Conservation (phyloP, 768 basidiomycete genomes). For the Ramaria sp. region DNA sequence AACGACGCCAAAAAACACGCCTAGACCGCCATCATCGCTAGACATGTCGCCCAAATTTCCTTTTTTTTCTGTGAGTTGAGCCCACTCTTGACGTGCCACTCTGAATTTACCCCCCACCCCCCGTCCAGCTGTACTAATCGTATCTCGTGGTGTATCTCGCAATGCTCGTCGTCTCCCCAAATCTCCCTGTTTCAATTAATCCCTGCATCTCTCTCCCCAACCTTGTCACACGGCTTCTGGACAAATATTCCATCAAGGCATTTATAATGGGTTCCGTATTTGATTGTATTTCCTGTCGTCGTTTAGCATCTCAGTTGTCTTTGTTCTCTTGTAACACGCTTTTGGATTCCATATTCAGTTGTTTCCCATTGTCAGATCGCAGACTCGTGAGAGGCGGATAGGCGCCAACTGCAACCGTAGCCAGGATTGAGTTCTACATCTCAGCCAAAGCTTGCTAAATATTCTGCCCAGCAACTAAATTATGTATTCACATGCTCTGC, state of each 20-base stretch:
- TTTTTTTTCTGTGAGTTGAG: background rate
- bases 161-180: background rate
- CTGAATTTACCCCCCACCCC: background rate
- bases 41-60: background rate
- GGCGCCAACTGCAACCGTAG: background rate
- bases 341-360: background rate
- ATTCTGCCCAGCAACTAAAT: background rate
- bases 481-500: slow-evolving; percentile 59
- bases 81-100: background rate
- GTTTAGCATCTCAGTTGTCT: background rate
- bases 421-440: background rate
- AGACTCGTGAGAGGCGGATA: background rate
- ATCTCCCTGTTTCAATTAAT: background rate
- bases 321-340: background rate
- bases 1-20: background rate
- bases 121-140: background rate
- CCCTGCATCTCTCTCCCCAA: background rate
- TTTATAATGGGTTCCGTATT: background rate
- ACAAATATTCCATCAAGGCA: background rate
- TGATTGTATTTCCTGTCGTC: background rate
- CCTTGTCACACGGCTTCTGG: too few species aligned
- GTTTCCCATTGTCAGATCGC: background rate
- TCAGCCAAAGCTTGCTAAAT: background rate
- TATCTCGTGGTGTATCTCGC: background rate
- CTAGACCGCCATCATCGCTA: background rate